Base-by-base conservation (phyloP, 352 stramenopile genomes). In the Globisporangium uncinulatum region DNA sequence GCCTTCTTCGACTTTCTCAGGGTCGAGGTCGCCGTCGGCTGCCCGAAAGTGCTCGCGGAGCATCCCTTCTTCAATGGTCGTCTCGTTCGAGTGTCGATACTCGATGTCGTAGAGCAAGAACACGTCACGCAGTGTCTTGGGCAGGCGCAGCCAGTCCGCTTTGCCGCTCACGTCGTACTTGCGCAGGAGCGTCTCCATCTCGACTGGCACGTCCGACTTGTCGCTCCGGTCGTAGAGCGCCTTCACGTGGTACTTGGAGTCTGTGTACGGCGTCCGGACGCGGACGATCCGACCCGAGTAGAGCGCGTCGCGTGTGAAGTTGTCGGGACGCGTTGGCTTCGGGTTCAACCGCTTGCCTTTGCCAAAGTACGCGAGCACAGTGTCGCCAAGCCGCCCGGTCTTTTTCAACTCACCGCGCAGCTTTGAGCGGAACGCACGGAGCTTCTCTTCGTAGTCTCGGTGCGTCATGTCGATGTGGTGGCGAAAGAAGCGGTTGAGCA, bases 31-130 rank as follows among this genome's bases (percentile, higher is more conserved):
- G 1, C 80, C 80, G 39, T 83, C 69, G 5, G 71, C 70, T 0
- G 73, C 70, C 0, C 74, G 75, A 41, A 90, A 62, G 41, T 88
- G 63, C 21, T 83, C 80, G 15, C 80, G 73, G 29, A 87, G 63
- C 50, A 90, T 60, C 0, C 70, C 64, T 66, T 87, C 79, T 39
- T 90, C 80, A 20, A 76, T 67, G 51, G 88, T 79, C 11, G 70
- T 69, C 58, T 90, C 80, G 42, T 81, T 70, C 4, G 63, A 61
- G 50, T 88, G 70, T 41, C 66, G 67, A 31, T 88, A 90, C 61
- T 88, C 77, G 13, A 90, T 60, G 41, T 88, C 80, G 31, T 88
- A 90, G 3, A 90, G 59, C 52, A 90, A 54, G 42, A 90, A 88
- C 2, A 87, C 41, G 46, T 90, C 80, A 24, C 80, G 80, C 2